Base-by-base conservation (phyloP, 2,329 filamentous ascomycete genomes). In the Dactylellina sp. region DNA sequence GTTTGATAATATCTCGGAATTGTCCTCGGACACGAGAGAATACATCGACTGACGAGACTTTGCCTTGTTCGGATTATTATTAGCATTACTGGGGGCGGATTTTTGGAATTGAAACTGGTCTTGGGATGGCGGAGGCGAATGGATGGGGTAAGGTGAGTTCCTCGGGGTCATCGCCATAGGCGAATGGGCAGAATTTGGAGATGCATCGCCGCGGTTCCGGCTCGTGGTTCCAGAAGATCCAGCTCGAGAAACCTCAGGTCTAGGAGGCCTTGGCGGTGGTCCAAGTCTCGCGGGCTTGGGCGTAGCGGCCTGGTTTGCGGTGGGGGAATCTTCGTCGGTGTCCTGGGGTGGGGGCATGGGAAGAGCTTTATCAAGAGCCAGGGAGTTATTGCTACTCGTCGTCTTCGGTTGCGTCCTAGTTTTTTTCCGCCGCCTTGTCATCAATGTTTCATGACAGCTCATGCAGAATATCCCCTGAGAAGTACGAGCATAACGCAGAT, bases 391-490 rank as follows among this genome's bases (percentile, higher is more conserved):
- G 37, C 76, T 77, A 35, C 71, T 63, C 42, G 71, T 61, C 39
- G 71, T 61, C 39, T 77, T 76, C 11, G 77, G 77, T 44, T 70
- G 75, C 44, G 89, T 86, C 81, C 92, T 93, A 40, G 90, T 89
- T 81, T 92, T 93, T 83, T 98, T 97, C 79, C 92, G 87, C 76
- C 94, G 87, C 76, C 94, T 86, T 55, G 94, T 92, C 93, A 98
- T 98, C 60, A 99, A 83, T 25, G 92, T 95, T 82, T 99, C 95
- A 80, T 99, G 95, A 81, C 95, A 99, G 79, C 90, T 93, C 95
- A 99, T 99, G 83, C 95, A 99, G 81, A 99, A 98, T 78, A 99
- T 99, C 74, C 95, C 95, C 82, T 98, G 95, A 6, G 94, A 97
- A 0, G 95, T 99, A 80, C 95, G 89, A 62, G 95, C 95, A 87